Percentiles rank a stretch among this genome's conserved stretches.
Evolutionary conservation across 169 alveolate genomes (phyloP).

Genomic region (Plasmodium billcollinsi): DNA sequence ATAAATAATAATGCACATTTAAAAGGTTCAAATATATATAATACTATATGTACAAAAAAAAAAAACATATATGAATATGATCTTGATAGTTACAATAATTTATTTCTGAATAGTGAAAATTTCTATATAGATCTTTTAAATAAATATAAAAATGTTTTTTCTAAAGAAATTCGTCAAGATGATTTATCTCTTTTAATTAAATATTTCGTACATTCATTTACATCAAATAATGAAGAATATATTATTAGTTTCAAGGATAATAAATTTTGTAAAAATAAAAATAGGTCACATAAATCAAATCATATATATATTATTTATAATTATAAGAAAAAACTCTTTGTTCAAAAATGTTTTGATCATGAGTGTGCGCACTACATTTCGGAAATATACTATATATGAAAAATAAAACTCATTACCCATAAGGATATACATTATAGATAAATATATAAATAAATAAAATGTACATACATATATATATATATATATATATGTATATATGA

Average conservation of each 20-base stretch:
- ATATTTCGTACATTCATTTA: slow-evolving; percentile 54
- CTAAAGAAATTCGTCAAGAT: slow-evolving; percentile 8
- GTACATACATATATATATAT: too few species aligned
- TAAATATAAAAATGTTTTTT: slow-evolving; percentile 34
- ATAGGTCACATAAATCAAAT: slow-evolving; percentile 67
- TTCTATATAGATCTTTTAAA: slow-evolving; percentile 34
- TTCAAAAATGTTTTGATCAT: slow-evolving; percentile 71
- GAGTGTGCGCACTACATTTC: slow-evolving; percentile 63
- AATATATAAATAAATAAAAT: too few species aligned
- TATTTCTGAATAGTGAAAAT: slow-evolving; percentile 43
- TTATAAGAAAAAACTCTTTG: slow-evolving; percentile 38
- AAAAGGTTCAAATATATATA: slow-evolving; percentile 19
- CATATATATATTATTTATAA: slow-evolving; percentile 72
- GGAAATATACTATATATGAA: slow-evolving; percentile 32
- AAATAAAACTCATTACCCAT: background rate
- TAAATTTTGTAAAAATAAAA: slow-evolving; percentile 71
- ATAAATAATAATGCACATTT: background rate
- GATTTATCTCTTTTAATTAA: slow-evolving; percentile 13
- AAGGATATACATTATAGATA: too few species aligned
- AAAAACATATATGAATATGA: background rate
- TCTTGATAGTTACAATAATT: slow-evolving; percentile 29
- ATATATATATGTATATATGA: too few species aligned
- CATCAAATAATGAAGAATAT: slow-evolving; percentile 49
- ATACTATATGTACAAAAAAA: slow-evolving; percentile 45
- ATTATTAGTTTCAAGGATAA: slow-evolving; percentile 59